These are phyloP conservation scores for Pyronema domesticum DNA, from an alignment of 495 filamentous ascomycete genomes.

Conservation along the genomic window DNA sequence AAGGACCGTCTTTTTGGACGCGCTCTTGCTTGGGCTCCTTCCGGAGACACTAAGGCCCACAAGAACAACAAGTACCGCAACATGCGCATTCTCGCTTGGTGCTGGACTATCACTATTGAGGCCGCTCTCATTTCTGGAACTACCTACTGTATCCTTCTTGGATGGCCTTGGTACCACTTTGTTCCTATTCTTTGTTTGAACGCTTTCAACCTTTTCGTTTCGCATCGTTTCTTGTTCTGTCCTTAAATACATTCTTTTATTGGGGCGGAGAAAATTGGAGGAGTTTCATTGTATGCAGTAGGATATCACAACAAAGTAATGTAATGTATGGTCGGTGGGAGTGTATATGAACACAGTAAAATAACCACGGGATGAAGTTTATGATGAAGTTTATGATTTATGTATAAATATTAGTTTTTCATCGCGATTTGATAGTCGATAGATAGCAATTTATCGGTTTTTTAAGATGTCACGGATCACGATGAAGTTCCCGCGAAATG, in stretches of 20 bases:
- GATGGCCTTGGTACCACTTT: slow-evolving; percentile 5
- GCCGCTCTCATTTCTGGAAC: slow-evolving; percentile 9
- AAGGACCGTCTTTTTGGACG: slow-evolving; percentile 17
- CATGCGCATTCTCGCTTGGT: slow-evolving; percentile 19
- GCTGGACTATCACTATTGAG: slow-evolving; percentile 16
- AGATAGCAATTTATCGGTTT: too few species aligned
- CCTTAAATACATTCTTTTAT: background rate
- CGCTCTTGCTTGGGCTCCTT: slow-evolving; percentile 15
- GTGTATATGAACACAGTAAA: too few species aligned
- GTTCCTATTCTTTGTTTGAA: slow-evolving; percentile 11
- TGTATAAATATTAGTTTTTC: too few species aligned
- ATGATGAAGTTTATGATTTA: too few species aligned
- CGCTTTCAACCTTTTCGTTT: slow-evolving; percentile 11
- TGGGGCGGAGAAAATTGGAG: too few species aligned
- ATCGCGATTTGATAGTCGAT: too few species aligned
- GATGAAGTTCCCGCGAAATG: too few species aligned
- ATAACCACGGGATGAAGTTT: too few species aligned
- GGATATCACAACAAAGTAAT: too few species aligned
- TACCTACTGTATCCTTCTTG: slow-evolving; percentile 7
- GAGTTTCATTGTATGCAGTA: too few species aligned
- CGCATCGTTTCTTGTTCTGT: slow-evolving; percentile 11
- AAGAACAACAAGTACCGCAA: slow-evolving; percentile 22
- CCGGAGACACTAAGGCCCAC: slow-evolving; percentile 16
- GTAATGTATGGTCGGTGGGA: too few species aligned
- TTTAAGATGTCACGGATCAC: too few species aligned